Evolutionary conservation across 2,329 filamentous ascomycete species (phyloP).

Genomic region (Ambrosiella beaveri): DNA sequence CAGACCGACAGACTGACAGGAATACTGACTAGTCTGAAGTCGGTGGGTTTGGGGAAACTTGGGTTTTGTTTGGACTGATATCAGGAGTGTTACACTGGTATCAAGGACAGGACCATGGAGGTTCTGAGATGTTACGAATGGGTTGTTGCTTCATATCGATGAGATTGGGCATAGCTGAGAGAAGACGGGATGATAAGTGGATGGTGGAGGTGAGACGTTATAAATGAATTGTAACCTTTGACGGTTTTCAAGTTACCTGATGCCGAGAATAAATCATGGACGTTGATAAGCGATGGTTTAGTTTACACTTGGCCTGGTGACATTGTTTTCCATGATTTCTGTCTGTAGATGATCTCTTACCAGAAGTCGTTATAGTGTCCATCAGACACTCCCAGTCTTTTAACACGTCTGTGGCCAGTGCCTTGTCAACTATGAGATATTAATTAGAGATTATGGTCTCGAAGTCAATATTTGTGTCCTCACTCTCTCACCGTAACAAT

Average conservation of each 20-base stretch:
- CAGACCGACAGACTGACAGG: too few relatives aligned
- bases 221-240: neutral
- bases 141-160: neutral
- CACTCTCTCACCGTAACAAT: neutral
- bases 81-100: neutral
- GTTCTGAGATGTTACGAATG: neutral
- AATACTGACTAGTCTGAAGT: too few relatives aligned
- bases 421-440: neutral
- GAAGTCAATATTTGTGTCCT: neutral
- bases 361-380: neutral
- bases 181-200: neutral
- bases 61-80: neutral
- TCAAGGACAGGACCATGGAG: neutral
- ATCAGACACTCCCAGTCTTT: neutral
- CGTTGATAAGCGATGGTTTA: neutral
- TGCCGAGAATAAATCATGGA: neutral
- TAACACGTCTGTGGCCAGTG: neutral
- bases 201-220: neutral
- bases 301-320: neutral
- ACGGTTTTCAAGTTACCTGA: neutral
- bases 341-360: neutral
- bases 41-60: neutral
- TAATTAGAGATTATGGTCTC: neutral
- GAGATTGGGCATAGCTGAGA: neutral
- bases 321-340: neutral